Percentiles rank a stretch among this genome's conserved stretches.
phyloP scores from a whole-genome alignment of 768 basidiomycete genomes.

The Xanthoconium purpureum region DNA sequence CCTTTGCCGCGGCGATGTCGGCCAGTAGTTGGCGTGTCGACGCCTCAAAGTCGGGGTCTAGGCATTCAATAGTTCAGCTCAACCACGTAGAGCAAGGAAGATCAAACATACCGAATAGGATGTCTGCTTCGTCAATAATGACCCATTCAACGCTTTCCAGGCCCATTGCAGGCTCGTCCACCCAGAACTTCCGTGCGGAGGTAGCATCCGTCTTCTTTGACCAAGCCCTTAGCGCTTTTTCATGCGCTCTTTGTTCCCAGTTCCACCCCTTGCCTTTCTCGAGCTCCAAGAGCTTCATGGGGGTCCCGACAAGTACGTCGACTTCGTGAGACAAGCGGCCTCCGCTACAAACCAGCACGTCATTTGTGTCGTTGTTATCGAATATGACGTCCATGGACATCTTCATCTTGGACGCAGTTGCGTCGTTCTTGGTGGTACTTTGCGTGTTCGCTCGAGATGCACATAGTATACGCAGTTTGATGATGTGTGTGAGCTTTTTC shows the following conservation, averaged over 20 bases:
- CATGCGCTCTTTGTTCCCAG: conserved; percentile 30
- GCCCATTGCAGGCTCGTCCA: conserved; percentile 54
- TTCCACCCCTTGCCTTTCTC: conserved; percentile 55
- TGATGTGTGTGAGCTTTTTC: conserved; percentile 68
- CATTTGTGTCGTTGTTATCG: conserved; percentile 24
- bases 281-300: conserved; percentile 61
- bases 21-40: conserved; percentile 68
- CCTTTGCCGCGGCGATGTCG: conserved; percentile 66
- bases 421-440: conserved; percentile 23
- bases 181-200: conserved; percentile 36
- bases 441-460: conserved; percentile 57
- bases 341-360: conserved; percentile 27
- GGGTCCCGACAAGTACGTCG: conserved; percentile 64
- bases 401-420: conserved; percentile 52
- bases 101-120: conserved; percentile 67
- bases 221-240: conserved; percentile 23
- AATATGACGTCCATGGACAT: conserved; percentile 10
- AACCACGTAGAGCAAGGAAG: background rate
- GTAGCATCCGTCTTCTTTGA: conserved; percentile 28
- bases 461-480: conserved; percentile 75
- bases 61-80: background rate
- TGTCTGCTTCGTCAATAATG: conserved; percentile 87
- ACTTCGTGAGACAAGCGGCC: conserved; percentile 29
- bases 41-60: conserved; percentile 81
- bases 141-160: conserved; percentile 82